These are phyloP conservation scores for Saccharomycopsis schoenii DNA, from an alignment of 805 yeast species.

Conservation along the genomic window DNA sequence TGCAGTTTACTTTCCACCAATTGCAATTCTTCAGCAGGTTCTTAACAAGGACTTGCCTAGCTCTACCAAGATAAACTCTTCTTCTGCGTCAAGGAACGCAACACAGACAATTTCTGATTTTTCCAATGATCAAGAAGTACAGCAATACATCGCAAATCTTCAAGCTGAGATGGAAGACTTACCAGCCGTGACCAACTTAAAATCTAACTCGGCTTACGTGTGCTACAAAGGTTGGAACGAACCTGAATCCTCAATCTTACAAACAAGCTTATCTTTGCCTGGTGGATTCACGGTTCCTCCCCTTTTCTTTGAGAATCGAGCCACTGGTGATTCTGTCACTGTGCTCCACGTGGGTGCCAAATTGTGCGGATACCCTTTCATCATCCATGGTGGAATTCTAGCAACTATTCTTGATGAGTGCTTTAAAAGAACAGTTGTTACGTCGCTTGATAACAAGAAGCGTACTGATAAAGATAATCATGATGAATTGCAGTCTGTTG, in stretches of 20 bases:
- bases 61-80: not conserved
- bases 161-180: conserved; percentile 39
- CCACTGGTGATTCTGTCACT: conserved; percentile 49
- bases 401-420: conserved; percentile 76
- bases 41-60: conserved; percentile 20
- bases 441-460: conserved; percentile 26
- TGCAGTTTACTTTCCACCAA: conserved; percentile 28
- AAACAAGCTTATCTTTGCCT: conserved; percentile 43
- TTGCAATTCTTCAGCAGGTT: conserved; percentile 25
- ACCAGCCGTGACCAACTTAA: conserved; percentile 41
- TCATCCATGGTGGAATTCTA: conserved; percentile 82
- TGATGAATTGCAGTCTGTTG: conserved; percentile 23
- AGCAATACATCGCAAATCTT: conserved; percentile 27
- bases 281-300: conserved; percentile 79
- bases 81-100: not conserved
- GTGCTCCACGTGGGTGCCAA: conserved; percentile 70
- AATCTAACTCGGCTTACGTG: conserved; percentile 28
- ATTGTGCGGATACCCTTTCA: conserved; percentile 77
- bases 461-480: conserved; percentile 29
- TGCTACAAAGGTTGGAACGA: conserved; percentile 34
- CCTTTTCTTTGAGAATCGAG: conserved; percentile 37
- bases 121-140: conserved; percentile 23
- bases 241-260: conserved; percentile 5
- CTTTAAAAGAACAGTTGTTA: conserved; percentile 42
- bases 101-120: conserved; percentile 3